phyloP scores from a whole-genome alignment of 139 green algal species.

The Limnomonas spitsbergensis region DNA sequence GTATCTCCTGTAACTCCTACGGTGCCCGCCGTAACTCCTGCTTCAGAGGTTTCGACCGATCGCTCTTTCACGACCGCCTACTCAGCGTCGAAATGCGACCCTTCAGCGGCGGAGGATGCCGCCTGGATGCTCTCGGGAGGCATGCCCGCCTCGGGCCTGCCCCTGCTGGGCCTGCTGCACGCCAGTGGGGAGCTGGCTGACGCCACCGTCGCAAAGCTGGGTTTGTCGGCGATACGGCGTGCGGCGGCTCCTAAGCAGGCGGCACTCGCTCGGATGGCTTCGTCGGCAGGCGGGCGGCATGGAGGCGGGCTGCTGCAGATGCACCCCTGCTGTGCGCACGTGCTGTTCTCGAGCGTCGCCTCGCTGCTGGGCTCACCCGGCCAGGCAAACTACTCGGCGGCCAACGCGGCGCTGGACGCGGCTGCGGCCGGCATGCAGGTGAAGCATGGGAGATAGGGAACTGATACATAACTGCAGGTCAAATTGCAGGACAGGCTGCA shows the following conservation, averaged over 20 bases:
- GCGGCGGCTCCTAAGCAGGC: constrained; percentile 55
- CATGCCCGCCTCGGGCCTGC: neutral
- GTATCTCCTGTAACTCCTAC: too few species aligned
- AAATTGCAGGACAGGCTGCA: too few species aligned
- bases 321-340: constrained; percentile 9
- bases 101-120: constrained; percentile 18
- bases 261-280: neutral
- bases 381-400: constrained; percentile 76
- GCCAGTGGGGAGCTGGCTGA: constrained; percentile 49
- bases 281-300: neutral
- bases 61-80: constrained; percentile 7
- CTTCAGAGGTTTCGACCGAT: neutral
- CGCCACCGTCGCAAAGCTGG: constrained; percentile 17
- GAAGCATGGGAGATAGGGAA: too few species aligned
- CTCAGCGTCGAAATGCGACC: constrained; percentile 35
- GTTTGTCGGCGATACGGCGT: constrained; percentile 13
- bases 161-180: constrained; percentile 41
- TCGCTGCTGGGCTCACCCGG: constrained; percentile 68
- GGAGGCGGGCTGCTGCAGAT: neutral
- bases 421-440: constrained; percentile 8
- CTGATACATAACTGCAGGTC: too few species aligned
- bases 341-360: constrained; percentile 69
- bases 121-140: neutral
- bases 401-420: constrained; percentile 69
- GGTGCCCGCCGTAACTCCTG: neutral